phyloP scores from a whole-genome alignment of 75 land plant genomes.

The Pseudotsuga menziesii region DNA sequence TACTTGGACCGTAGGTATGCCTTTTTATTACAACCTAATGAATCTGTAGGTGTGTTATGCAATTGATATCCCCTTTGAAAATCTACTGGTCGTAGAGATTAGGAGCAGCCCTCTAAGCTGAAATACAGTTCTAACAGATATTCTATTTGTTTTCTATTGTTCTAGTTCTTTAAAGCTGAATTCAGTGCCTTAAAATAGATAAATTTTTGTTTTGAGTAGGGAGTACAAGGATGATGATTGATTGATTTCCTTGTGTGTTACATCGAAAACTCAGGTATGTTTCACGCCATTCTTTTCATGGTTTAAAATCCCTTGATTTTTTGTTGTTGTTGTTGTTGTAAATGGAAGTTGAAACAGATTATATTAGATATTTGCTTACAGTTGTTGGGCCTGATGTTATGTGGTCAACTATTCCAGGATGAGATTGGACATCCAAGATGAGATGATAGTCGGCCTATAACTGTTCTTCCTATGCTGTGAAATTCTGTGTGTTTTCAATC shows the following conservation, averaged over 20 bases:
- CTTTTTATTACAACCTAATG: background rate
- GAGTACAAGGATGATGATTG: conserved; percentile 15
- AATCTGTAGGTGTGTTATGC: background rate
- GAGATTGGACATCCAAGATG: background rate
- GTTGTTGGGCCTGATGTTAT: background rate
- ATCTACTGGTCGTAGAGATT: background rate
- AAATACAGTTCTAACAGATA: too few species aligned
- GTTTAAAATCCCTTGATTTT: background rate
- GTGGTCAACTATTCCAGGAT: background rate
- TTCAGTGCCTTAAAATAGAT: background rate
- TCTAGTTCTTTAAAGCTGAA: background rate
- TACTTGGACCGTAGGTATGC: conserved; percentile 89
- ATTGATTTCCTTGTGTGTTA: background rate
- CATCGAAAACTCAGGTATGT: background rate
- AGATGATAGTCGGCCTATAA: background rate
- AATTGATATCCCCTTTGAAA: background rate
- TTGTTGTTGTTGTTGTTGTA: background rate
- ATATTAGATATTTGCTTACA: background rate
- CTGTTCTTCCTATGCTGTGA: background rate
- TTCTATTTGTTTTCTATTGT: too few species aligned
- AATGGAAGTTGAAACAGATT: background rate
- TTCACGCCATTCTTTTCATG: background rate
- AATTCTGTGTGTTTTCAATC: background rate
- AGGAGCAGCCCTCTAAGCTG: background rate
- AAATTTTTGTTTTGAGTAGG: background rate